Evolutionary conservation across 306 rosid genomes (phyloP).

Genomic region (peach (Prunus persica)): DNA sequence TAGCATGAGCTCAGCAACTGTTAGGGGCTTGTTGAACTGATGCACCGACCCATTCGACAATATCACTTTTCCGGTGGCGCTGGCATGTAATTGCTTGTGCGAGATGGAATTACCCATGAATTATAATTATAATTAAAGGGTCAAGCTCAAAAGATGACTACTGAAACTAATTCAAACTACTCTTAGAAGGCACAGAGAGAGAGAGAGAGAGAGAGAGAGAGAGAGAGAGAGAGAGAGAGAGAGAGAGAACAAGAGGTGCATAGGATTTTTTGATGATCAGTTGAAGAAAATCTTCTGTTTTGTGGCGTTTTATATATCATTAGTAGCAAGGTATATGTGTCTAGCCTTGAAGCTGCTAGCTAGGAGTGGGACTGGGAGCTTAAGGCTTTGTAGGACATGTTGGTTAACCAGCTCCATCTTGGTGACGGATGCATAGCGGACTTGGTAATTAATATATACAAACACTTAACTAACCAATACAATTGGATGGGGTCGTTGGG

Average conservation of each 20-base stretch:
- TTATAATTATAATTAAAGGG: not conserved
- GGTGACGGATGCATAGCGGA: constrained; percentile 33
- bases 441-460: constrained; percentile 8
- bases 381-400: constrained; percentile 25
- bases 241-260: no score
- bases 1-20: constrained; percentile 81
- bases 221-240: no score
- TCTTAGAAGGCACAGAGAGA: no score
- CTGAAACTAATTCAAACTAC: no score
- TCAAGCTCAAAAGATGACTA: not conserved
- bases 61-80: constrained; percentile 44
- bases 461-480: not conserved
- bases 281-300: not conserved
- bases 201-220: no score
- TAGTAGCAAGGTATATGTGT: no score
- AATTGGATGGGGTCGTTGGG: constrained; percentile 33
- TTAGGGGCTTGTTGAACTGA: constrained; percentile 48
- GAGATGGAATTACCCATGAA: constrained; percentile 70
- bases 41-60: constrained; percentile 63
- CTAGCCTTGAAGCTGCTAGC: not conserved
- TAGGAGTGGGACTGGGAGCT: no score
- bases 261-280: not conserved
- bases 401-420: constrained; percentile 83
- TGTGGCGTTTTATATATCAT: not conserved
- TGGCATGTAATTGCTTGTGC: constrained; percentile 4